These are phyloP conservation scores for Apiospora kogelbergensis DNA, from an alignment of 2,329 filamentous ascomycete species.

Conservation along the genomic window DNA sequence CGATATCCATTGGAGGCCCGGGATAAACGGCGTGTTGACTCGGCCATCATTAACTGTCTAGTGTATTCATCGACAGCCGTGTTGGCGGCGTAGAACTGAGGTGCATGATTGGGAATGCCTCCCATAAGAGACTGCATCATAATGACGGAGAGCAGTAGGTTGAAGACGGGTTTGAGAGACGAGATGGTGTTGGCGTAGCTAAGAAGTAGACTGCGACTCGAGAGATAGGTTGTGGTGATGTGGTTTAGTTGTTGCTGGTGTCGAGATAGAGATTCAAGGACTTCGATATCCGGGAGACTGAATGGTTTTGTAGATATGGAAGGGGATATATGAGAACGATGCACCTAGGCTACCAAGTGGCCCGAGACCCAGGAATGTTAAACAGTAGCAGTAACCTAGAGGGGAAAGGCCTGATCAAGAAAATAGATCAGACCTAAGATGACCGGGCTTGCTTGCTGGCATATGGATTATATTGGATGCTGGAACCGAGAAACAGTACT, in stretches of 20 bases:
- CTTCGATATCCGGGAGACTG: not conserved
- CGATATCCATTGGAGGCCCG: constrained; percentile 51
- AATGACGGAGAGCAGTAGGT: constrained; percentile 19
- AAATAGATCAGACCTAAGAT: constrained; percentile 28
- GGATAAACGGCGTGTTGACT: constrained; percentile 47
- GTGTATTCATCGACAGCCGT: constrained; percentile 51
- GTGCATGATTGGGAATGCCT: constrained; percentile 30
- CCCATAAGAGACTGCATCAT: constrained; percentile 37
- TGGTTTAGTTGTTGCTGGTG: constrained; percentile 2
- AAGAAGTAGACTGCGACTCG: constrained; percentile 4
- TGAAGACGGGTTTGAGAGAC: constrained; percentile 10
- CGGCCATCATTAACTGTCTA: constrained; percentile 49
- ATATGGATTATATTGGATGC: constrained; percentile 35
- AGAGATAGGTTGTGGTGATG: not conserved
- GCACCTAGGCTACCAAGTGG: constrained; percentile 12
- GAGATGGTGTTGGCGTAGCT: constrained; percentile 9
- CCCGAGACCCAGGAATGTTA: constrained; percentile 25
- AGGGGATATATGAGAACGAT: constrained; percentile 11
- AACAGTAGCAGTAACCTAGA: constrained; percentile 23
- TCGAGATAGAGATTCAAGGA: not conserved
- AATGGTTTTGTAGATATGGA: constrained; percentile 15
- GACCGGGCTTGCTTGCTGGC: constrained; percentile 29
- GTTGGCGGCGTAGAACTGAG: constrained; percentile 38
- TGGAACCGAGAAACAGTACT: constrained; percentile 36
- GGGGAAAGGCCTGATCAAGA: constrained; percentile 27